Percentiles rank a stretch among this genome's conserved stretches.
Conservation (phyloP, 331 rosid species). For the Prunus yedoensis region DNA sequence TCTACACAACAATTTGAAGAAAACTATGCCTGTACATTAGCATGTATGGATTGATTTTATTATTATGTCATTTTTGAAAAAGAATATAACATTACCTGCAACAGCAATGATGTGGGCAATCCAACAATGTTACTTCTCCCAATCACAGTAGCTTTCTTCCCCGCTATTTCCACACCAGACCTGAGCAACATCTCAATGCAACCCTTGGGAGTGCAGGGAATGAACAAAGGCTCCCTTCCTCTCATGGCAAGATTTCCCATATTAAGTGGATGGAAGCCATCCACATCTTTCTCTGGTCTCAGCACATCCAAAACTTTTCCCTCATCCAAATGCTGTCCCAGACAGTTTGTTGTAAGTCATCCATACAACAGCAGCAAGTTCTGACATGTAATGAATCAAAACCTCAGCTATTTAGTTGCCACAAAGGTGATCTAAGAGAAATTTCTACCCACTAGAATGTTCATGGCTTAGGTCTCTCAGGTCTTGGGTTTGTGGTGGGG, state of each 20-base stretch:
- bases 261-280: conserved; percentile 48
- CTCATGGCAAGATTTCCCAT: conserved; percentile 54
- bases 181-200: conserved; percentile 51
- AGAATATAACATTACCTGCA: conserved; percentile 34
- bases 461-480: background rate
- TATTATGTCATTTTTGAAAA: background rate
- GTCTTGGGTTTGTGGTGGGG: background rate
- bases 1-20: conserved; percentile 43
- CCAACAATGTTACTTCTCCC: conserved; percentile 55
- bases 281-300: conserved; percentile 48
- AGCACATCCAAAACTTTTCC: conserved; percentile 35
- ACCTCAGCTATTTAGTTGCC: conserved; percentile 27
- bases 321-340: conserved; percentile 55
- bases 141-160: conserved; percentile 49
- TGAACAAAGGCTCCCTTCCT: conserved; percentile 52
- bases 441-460: conserved; percentile 1
- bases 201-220: conserved; percentile 54
- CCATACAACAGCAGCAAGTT: conserved; percentile 32
- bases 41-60: background rate
- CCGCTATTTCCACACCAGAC: conserved; percentile 41
- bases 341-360: conserved; percentile 35
- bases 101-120: conserved; percentile 42
- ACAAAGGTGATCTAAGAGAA: background rate
- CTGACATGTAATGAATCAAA: conserved; percentile 29
- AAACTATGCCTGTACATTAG: background rate